These are phyloP conservation scores for Rehmannia glutinosa DNA, from an alignment of 257 asterid species.

Conservation along the genomic window DNA sequence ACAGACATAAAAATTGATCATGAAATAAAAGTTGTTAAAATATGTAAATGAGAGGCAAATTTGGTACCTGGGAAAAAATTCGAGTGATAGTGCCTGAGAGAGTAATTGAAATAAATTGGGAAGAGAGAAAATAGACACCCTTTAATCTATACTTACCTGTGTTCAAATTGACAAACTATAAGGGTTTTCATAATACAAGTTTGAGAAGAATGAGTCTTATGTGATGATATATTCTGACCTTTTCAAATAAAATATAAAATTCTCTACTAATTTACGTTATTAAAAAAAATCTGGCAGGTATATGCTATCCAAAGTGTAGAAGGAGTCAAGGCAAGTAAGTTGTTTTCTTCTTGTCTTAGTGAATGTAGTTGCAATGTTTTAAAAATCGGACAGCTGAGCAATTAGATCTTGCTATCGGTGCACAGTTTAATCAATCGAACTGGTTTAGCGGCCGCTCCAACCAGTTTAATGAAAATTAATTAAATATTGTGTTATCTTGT, in stretches of 20 bases:
- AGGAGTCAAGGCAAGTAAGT: conserved; percentile 18
- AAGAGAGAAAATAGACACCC: neutral
- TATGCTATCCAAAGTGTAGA: neutral
- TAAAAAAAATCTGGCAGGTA: neutral
- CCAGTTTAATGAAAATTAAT: no score
- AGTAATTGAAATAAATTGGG: neutral
- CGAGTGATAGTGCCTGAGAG: neutral
- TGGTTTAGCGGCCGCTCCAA: no score
- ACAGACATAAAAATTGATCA: neutral
- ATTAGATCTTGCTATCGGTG: no score
- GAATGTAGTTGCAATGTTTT: no score
- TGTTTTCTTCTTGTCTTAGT: conserved; percentile 2
- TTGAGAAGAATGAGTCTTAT: conserved; percentile 18
- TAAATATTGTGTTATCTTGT: no score
- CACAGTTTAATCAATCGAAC: no score
- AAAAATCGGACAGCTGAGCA: no score
- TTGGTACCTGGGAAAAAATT: neutral
- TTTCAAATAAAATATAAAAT: neutral
- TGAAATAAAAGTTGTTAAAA: no score
- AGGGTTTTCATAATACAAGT: neutral
- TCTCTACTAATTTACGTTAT: neutral
- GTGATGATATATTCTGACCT: conserved; percentile 1
- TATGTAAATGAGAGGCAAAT: neutral
- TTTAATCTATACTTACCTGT: neutral
- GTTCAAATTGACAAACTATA: neutral